Conservation (phyloP, 2,329 filamentous ascomycete species). For the Pleoardoris graminearum region DNA sequence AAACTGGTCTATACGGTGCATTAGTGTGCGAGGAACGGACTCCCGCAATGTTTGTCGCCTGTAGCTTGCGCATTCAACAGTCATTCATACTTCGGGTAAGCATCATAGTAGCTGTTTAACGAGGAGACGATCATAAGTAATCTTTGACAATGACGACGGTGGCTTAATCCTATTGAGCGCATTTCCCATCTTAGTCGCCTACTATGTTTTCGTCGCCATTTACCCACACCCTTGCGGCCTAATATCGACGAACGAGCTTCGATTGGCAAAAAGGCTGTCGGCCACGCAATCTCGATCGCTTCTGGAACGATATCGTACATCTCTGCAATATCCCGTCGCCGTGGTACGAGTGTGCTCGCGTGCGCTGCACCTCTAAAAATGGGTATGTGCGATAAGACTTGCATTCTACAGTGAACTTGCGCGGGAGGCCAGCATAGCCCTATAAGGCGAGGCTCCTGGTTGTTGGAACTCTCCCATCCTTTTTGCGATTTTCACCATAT, state of each 20-base stretch:
- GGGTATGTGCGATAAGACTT: constrained; percentile 13
- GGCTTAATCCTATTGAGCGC: not conserved
- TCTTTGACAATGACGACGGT: too few relatives aligned
- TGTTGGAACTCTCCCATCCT: not conserved
- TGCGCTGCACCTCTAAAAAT: constrained; percentile 2
- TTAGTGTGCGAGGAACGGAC: not conserved
- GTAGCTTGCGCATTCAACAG: too few relatives aligned
- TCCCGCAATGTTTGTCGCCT: not conserved
- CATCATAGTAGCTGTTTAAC: too few relatives aligned
- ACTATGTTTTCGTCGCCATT: constrained; percentile 3
- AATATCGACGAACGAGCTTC: constrained; percentile 1
- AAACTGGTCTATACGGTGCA: not conserved
- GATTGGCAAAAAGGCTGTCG: not conserved
- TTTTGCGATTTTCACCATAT: not conserved
- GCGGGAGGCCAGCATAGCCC: not conserved
- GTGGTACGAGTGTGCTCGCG: not conserved
- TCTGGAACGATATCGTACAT: constrained; percentile 6
- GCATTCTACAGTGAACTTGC: constrained; percentile 10
- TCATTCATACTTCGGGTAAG: too few relatives aligned
- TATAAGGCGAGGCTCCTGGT: constrained; percentile 3
- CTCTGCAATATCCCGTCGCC: not conserved
- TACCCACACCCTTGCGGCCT: constrained; percentile 3
- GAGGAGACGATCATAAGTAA: too few relatives aligned
- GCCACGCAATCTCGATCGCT: constrained; percentile 4
- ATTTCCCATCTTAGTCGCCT: not conserved